Base-by-base conservation (phyloP, 208 protist genomes). In the Leishmania braziliensis region DNA sequence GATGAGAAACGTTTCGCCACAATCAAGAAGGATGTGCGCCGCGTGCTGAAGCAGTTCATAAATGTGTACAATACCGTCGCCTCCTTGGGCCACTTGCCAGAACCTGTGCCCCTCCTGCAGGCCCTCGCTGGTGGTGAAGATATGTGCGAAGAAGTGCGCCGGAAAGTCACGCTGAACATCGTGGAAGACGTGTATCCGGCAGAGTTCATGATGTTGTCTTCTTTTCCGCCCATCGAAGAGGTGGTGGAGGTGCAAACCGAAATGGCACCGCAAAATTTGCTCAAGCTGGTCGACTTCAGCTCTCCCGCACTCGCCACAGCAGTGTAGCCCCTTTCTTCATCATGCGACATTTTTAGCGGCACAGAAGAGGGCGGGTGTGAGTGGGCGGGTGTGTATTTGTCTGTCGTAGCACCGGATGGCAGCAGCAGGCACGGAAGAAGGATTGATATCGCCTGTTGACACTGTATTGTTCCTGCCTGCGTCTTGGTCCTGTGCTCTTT, bases 11-110 rank as follows among this genome's bases (percentile, higher is more conserved):
- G 33, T 6, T 23, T 50, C 39, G 71, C 72, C n/a, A 72, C 20
- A 26, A 1, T 60, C 43, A 80, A 84, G 71, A 83, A 82, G 46
- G 82, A 83, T 39, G 46, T 86, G 60, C 76, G 81, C n/a, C 71
- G 73, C 3, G 77, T 79, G 79, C 80, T 91, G 63, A 83, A 82
- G 56, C 69, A 84, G 75, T 68, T 92, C 4, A 65, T 87, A 73
- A 84, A 91, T 39, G 84, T 96, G 58, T 96, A 95, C 81, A 85
- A 82, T 77, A 79, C 75, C 71, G 75, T 95, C 29, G 93, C 91
- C 12, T 83, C 89, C 10, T 77, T 80, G 39, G 93, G 93, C 33
- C 54, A 70, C 48, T 77, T 94, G 43, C 90, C 89, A 23, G 56
- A 83, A 62, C 84, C 82, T 2, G 82, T 96, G 29, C 91, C 91